These are phyloP conservation scores for Sicyos edulis DNA, from an alignment of 306 rosid species.

Conservation along the genomic window DNA sequence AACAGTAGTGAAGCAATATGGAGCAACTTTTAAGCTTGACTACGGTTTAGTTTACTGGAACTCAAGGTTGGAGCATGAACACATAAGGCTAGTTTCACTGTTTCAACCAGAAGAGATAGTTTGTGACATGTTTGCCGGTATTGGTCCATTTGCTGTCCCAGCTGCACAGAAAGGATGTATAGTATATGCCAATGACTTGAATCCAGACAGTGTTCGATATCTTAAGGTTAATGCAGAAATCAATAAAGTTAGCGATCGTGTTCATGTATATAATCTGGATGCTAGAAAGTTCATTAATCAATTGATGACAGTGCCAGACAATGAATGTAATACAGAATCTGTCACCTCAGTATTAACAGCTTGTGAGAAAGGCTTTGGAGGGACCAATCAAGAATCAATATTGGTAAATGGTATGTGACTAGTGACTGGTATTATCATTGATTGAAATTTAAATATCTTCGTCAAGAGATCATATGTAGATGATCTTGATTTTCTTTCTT, in stretches of 20 bases:
- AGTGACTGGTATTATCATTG: conserved; percentile 34
- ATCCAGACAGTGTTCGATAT: conserved; percentile 73
- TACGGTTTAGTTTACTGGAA: conserved; percentile 93
- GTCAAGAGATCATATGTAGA: conserved; percentile 5
- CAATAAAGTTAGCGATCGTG: conserved; percentile 60
- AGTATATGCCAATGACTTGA: conserved; percentile 89
- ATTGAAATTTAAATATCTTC: conserved; percentile 12
- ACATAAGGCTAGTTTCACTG: conserved; percentile 71
- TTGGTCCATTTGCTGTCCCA: conserved; percentile 94
- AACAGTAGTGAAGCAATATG: conserved; percentile 95
- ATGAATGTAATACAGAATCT: conserved; percentile 33
- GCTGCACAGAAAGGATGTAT: conserved; percentile 88
- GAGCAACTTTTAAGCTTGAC: conserved; percentile 83
- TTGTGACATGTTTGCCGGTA: conserved; percentile 97
- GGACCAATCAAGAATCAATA: conserved; percentile 32
- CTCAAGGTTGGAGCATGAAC: conserved; percentile 96
- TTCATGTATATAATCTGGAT: conserved; percentile 66
- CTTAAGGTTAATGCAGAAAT: conserved; percentile 71
- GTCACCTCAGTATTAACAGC: conserved; percentile 25
- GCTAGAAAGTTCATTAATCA: conserved; percentile 75
- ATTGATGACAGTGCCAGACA: conserved; percentile 51
- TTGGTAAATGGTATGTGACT: conserved; percentile 31
- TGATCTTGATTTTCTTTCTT: conserved; percentile 26
- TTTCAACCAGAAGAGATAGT: conserved; percentile 68
- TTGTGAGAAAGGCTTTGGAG: conserved; percentile 31